Conservation (phyloP, 1,284 basidiomycete species). For the Exsudoporus floridanus region DNA sequence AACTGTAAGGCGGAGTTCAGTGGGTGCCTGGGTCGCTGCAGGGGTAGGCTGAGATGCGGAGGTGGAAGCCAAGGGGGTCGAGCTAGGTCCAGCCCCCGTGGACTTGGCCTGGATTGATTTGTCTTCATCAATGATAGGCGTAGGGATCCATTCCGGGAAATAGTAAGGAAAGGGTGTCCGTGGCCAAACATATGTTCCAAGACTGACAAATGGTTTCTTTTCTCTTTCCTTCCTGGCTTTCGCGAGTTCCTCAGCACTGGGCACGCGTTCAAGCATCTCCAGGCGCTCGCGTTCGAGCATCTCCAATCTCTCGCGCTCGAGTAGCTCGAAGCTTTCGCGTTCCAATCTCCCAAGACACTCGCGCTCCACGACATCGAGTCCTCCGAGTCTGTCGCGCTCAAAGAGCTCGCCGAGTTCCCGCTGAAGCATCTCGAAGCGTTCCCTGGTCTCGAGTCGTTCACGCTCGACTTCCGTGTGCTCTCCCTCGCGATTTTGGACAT, state of each 20-base stretch:
- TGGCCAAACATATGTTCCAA: conserved; percentile 67
- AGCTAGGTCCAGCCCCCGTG: conserved; percentile 10
- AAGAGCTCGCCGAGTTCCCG: conserved; percentile 31
- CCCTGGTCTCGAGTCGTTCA: conserved; percentile 29
- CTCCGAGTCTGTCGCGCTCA: conserved; percentile 33
- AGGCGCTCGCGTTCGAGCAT: conserved; percentile 33
- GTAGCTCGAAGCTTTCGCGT: conserved; percentile 29
- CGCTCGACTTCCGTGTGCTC: conserved; percentile 28
- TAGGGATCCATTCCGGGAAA: conserved; percentile 40
- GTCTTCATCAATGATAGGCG: conserved; percentile 23
- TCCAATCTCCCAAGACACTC: conserved; percentile 28
- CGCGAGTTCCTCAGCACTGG: conserved; percentile 34
- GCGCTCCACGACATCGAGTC: conserved; percentile 29
- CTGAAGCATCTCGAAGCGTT: conserved; percentile 32
- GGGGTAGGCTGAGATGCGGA: conserved; percentile 13
- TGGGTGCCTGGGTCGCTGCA: conserved; percentile 16
- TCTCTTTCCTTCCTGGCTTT: conserved; percentile 36
- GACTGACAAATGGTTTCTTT: conserved; percentile 42
- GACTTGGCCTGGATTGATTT: conserved; percentile 7
- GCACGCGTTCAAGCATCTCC: conserved; percentile 34
- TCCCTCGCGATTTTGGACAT: conserved; percentile 17
- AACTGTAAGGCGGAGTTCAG: conserved; percentile 59
- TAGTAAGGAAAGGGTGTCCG: conserved; percentile 52
- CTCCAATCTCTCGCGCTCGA: conserved; percentile 31
- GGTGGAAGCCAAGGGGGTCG: conserved; percentile 2